Evolutionary conservation across 2,329 filamentous ascomycete species (phyloP), one percentile per base, ranked within the genome.

Genomic region (Tolypocladium capitatum): DNA sequence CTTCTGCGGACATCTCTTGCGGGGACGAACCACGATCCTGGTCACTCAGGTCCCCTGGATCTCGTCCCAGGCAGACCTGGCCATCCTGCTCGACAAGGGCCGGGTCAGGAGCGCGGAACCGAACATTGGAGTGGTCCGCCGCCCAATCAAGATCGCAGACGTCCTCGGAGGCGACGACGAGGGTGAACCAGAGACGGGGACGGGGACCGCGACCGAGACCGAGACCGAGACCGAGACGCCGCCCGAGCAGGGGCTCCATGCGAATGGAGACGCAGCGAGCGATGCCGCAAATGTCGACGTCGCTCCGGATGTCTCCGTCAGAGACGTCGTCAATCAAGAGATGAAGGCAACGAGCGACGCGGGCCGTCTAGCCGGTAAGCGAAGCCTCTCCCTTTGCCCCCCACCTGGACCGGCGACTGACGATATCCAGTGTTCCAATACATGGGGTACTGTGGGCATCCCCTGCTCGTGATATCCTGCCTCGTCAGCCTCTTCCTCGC

Each of bases 21-120:
- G 65, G 20, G 74, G 71, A 9, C 66, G 76, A 30, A 81, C 77
- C 1, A 68, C 72, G 1, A 70, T 81, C 6, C 63, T 81, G 16
- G 76, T 80, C 4, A 78, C 75, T 3, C 77, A 80, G 53, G 58
- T 75, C 35, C 72, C 70, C 1, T 76, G 73, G 73, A 68, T 76
- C 38, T 62, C 72, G 0, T 64, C 69, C 3, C 73, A 76, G 55
- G 71, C 72, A 9, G 74, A 76, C 49, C 58, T 74, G 11, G 60
- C 66, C 11, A 58, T 76, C 31, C 53, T 55, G 1, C 58, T 77
- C n/a, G 71, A 75, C 18, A 70, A 68, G 45, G 74, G 74, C 5
- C 59, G 53, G 9, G 52, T 75, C 30, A 62, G 65, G 36, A 60
- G 61, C 16, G 52, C 63, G 2, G 69, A 74, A 47, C 61, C 65